These are phyloP conservation scores for Actinidia arguta DNA, from an alignment of 179 eudicot genomes.

Conservation along the genomic window DNA sequence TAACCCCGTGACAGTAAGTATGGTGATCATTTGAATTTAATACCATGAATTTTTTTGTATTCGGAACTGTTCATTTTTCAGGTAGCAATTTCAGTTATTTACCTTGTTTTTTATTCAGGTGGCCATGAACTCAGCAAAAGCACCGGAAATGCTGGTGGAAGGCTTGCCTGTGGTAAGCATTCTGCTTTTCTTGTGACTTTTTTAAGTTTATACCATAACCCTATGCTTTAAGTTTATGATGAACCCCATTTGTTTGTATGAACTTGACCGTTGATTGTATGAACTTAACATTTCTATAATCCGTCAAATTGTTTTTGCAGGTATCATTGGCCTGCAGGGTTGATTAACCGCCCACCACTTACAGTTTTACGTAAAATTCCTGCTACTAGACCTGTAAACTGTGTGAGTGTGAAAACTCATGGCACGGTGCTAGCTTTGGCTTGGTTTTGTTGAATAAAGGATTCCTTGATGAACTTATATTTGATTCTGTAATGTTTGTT, in stretches of 20 bases:
- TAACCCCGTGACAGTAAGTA: no score
- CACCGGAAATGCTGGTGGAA: conserved; percentile 41
- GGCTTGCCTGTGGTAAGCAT: conserved; percentile 41
- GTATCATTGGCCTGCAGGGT: conserved; percentile 30
- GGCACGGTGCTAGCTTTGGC: not conserved
- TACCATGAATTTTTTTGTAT: no score
- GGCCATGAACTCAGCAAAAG: conserved; percentile 42
- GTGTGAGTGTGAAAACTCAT: not conserved
- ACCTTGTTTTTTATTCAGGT: conserved; percentile 18
- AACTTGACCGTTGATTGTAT: not conserved
- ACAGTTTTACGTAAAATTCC: not conserved
- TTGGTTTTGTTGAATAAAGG: not conserved
- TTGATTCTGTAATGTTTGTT: conserved; percentile 3
- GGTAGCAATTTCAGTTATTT: not conserved
- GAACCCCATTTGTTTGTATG: not conserved
- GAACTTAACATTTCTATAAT: not conserved
- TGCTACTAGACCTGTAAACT: not conserved
- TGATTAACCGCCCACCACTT: not conserved
- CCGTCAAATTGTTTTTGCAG: not conserved
- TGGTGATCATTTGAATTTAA: no score
- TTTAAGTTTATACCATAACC: not conserved
- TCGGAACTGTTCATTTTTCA: not conserved
- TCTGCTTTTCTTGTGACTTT: not conserved
- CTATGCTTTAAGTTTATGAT: no score
- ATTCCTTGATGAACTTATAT: not conserved